These are phyloP conservation scores for Yamadazyma akitaensis DNA, from an alignment of 805 yeast genomes.

Conservation along the genomic window DNA sequence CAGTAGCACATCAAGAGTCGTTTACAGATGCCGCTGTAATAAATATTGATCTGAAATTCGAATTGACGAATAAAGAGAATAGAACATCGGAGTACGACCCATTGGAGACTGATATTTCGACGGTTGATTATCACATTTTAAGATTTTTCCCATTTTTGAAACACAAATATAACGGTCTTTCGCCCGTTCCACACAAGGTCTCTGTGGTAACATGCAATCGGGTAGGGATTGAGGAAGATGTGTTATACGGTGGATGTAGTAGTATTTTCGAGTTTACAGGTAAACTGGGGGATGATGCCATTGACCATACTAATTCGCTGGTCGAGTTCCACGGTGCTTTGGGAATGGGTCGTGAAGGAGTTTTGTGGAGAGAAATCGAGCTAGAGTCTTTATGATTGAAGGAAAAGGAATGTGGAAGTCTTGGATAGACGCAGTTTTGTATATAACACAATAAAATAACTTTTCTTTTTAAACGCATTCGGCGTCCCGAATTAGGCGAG, in stretches of 20 bases:
- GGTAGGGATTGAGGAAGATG: constrained; percentile 69
- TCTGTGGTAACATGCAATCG: constrained; percentile 63
- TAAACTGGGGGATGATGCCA: constrained; percentile 20
- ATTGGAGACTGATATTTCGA: constrained; percentile 42
- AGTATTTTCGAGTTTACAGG: constrained; percentile 52
- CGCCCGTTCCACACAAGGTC: constrained; percentile 22
- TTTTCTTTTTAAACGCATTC: too few relatives aligned
- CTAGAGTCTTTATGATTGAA: neutral
- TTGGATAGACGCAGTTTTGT: neutral
- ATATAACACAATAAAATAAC: too few relatives aligned
- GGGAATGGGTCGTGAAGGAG: constrained; percentile 65
- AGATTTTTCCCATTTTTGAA: constrained; percentile 63
- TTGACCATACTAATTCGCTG: constrained; percentile 46
- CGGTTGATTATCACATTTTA: constrained; percentile 70
- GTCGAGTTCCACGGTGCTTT: constrained; percentile 54
- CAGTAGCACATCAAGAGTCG: neutral
- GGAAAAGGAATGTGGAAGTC: too few relatives aligned
- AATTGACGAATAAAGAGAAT: neutral
- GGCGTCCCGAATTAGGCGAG: too few relatives aligned
- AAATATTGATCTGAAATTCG: neutral
- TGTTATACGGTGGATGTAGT: constrained; percentile 66
- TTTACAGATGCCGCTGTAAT: neutral
- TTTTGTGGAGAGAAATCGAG: constrained; percentile 53
- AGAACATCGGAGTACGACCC: constrained; percentile 18
- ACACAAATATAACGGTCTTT: constrained; percentile 27